A percentile compares a stretch with the other conserved stretches of the same genome.
Evolutionary conservation across 306 rosid genomes (phyloP).

Genomic region (Cucumis cinereus): DNA sequence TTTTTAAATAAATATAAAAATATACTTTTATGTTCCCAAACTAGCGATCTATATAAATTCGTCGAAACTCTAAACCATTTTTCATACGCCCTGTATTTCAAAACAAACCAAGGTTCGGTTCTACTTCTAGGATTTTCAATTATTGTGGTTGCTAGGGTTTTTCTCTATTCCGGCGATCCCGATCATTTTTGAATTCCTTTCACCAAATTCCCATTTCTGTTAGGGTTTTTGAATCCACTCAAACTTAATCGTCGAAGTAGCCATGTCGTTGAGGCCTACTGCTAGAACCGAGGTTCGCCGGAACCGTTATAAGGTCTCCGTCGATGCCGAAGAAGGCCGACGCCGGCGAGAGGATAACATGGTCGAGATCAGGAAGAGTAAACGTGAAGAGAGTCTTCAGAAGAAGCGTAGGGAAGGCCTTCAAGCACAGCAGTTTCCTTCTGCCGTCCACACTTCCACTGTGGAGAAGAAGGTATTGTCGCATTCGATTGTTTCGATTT

Average conservation of each 20-base stretch:
- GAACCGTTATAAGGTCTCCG: constrained; percentile 71
- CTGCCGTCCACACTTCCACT: constrained; percentile 30
- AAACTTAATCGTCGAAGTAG: neutral
- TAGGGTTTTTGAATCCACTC: neutral
- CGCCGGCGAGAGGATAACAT: constrained; percentile 61
- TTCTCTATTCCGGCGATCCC: neutral
- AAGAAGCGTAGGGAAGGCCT: constrained; percentile 75
- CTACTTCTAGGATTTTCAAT: neutral
- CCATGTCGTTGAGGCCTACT: constrained; percentile 59
- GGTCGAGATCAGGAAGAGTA: constrained; percentile 77
- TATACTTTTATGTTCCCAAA: neutral
- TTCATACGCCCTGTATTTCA: neutral
- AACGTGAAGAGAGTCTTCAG: constrained; percentile 62
- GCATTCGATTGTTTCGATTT: neutral
- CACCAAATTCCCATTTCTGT: neutral
- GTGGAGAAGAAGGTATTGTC: constrained; percentile 51
- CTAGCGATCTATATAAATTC: neutral
- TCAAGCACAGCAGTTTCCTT: constrained; percentile 42
- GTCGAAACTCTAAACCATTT: neutral
- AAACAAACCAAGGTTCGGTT: neutral
- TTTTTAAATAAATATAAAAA: neutral
- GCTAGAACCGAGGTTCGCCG: constrained; percentile 67
- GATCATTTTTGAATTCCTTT: neutral
- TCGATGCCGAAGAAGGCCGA: constrained; percentile 72
- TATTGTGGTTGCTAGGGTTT: constrained; percentile 17